Percentiles rank a stretch among this genome's conserved stretches.
Evolutionary conservation across 1,284 basidiomycete species (phyloP).

Genomic region (Ganoderma boninense): DNA sequence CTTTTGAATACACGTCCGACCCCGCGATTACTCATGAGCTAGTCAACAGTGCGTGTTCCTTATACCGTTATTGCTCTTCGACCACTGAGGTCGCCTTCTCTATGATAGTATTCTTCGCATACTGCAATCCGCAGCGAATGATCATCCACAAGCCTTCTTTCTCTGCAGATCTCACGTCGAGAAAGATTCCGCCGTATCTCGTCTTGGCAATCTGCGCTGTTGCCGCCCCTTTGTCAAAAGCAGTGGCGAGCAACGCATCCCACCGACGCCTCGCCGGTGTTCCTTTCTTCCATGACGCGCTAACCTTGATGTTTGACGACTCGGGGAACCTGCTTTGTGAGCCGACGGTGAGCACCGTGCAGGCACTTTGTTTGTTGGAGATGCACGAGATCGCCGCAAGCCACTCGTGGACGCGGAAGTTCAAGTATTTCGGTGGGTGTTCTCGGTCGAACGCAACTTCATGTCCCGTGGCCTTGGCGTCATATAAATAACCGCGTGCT

Average conservation of each 20-base stretch:
- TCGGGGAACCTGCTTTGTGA: conserved; percentile 66
- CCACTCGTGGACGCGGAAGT: conserved; percentile 47
- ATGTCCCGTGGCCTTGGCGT: too few species aligned
- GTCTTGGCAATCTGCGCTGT: conserved; percentile 77
- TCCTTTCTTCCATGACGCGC: conserved; percentile 71
- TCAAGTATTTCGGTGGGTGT: conserved; percentile 46
- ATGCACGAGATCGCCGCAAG: conserved; percentile 66
- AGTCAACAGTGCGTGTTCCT: conserved; percentile 65
- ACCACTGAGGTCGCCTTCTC: background rate
- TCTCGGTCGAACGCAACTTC: background rate
- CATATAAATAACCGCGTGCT: background rate
- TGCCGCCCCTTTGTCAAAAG: too few species aligned
- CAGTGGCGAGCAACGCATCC: conserved; percentile 60
- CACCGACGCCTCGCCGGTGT: conserved; percentile 74
- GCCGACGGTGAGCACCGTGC: conserved; percentile 66
- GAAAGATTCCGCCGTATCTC: conserved; percentile 71
- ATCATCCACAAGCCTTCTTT: conserved; percentile 82
- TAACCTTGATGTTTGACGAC: conserved; percentile 74
- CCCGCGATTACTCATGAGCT: conserved; percentile 73
- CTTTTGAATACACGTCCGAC: conserved; percentile 50
- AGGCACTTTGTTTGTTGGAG: conserved; percentile 76
- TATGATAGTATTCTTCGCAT: conserved; percentile 78
- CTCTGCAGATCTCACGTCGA: conserved; percentile 65
- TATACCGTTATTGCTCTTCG: conserved; percentile 21
- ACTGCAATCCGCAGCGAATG: conserved; percentile 76